Evolutionary conservation across 139 green algal species (phyloP), one percentile per base, ranked within the genome.

Genomic region (Haematococcus lacustris): DNA sequence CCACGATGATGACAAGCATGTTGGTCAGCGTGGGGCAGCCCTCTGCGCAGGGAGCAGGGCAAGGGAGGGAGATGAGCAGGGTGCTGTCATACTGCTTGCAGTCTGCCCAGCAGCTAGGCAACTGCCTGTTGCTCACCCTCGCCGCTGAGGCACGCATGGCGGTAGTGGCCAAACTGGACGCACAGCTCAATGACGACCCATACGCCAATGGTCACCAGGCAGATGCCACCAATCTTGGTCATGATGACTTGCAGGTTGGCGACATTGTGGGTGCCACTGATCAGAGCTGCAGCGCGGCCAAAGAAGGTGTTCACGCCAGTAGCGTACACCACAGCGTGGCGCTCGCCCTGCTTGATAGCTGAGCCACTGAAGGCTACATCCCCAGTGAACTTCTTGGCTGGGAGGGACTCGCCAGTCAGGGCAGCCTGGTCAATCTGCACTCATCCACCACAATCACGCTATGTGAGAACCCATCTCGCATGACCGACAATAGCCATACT

Each of bases 221-320:
- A 97, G 35, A 85, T 74, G 65, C 60, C 87, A 51, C 91, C 88
- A 33, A 97, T 97, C 63, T 83, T 86, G 37, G 83, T 94, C 85
- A 97, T 93, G 37, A 97, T 84, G 72, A 89, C 85, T 73, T 94
- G 88, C 17, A 97, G 74, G 80, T 97, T 93, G 66, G 87, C 89
- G 9, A 90, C 86, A 63, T 91, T 91, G 72, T 97, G 75, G 74
- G 88, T 90, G 26, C 66, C 70, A 38, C 37, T 67, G 59, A 96
- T 89, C 28, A 97, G 83, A 2, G 87, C 80, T 61, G 93, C 90
- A 35, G 92, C 89, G 51, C 91, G 90, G 51, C 79, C 79, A 71
- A 97, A 96, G 86, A 97, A 97, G 59, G 92, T 97, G 81, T 97
- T 82, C 43, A 85, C 59, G 53, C 79, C 90, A 5, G 90, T 95